Evolutionary conservation across 441 rosid species (phyloP).

Genomic region (Kokia cookei): DNA sequence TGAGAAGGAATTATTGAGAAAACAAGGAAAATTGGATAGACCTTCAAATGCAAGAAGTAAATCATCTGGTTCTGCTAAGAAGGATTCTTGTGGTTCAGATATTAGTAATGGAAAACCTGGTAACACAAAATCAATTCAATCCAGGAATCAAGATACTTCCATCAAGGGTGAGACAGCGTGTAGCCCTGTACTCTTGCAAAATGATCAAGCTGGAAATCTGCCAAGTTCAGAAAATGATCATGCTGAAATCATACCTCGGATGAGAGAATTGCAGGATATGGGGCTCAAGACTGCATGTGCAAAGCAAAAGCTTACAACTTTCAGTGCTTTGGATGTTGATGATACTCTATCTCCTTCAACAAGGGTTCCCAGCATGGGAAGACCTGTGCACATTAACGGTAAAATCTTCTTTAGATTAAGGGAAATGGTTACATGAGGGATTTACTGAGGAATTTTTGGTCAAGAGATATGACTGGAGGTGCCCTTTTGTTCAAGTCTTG

Average conservation of each 20-base stretch:
- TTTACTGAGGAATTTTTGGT: constrained; percentile 12
- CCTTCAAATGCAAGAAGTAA: constrained; percentile 29
- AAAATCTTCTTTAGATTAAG: constrained; percentile 24
- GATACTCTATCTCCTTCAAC: constrained; percentile 40
- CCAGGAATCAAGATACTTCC: constrained; percentile 22
- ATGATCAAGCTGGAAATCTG: constrained; percentile 36
- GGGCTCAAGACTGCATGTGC: constrained; percentile 55
- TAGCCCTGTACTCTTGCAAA: constrained; percentile 17
- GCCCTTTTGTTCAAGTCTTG: constrained; percentile 16
- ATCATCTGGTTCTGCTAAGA: constrained; percentile 35
- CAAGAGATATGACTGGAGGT: constrained; percentile 14
- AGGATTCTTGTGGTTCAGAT: constrained; percentile 41
- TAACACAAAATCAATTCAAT: constrained; percentile 22
- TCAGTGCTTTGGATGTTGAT: constrained; percentile 42
- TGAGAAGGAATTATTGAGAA: constrained; percentile 64
- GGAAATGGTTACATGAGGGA: constrained; percentile 9
- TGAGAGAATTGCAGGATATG: constrained; percentile 89
- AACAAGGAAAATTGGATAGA: constrained; percentile 41
- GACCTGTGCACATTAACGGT: constrained; percentile 46
- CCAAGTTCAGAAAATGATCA: constrained; percentile 38
- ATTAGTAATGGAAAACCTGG: constrained; percentile 31
- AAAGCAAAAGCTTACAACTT: constrained; percentile 48
- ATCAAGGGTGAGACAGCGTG: constrained; percentile 28
- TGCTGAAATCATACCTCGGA: constrained; percentile 53
- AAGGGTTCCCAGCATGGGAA: constrained; percentile 42